These are phyloP conservation scores for Colletotrichum theobromicola DNA, from an alignment of 2,329 filamentous ascomycete species.

Conservation along the genomic window DNA sequence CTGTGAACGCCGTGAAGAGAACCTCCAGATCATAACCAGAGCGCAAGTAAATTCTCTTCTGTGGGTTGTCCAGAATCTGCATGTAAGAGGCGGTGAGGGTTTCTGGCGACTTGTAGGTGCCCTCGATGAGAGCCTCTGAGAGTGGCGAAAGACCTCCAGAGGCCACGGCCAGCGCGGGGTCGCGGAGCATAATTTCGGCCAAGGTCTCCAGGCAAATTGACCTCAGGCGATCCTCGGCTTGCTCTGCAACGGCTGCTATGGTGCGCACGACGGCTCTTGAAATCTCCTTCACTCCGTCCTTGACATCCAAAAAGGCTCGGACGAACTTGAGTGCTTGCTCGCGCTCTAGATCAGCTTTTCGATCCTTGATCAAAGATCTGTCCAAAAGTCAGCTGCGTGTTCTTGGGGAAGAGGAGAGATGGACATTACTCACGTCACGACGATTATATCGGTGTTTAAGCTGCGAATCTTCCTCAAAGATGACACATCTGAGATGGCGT, in stretches of 20 bases:
- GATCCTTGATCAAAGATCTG: slow-evolving; percentile 89
- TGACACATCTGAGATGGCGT: slow-evolving; percentile 89
- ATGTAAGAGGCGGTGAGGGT: slow-evolving; percentile 87
- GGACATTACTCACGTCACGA: slow-evolving; percentile 66
- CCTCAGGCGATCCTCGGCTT: slow-evolving; percentile 83
- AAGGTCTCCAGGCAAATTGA: slow-evolving; percentile 93
- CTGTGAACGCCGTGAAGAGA: slow-evolving; percentile 91
- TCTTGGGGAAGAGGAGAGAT: neutral
- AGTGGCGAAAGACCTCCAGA: slow-evolving; percentile 85
- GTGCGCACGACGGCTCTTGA: slow-evolving; percentile 87
- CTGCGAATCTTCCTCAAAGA: slow-evolving; percentile 88
- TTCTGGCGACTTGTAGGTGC: slow-evolving; percentile 90
- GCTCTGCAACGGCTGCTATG: slow-evolving; percentile 88
- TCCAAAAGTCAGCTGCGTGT: slow-evolving; percentile 1
- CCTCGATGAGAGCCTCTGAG: slow-evolving; percentile 91
- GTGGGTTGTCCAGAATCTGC: slow-evolving; percentile 85
- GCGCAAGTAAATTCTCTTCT: slow-evolving; percentile 79
- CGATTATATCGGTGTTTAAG: slow-evolving; percentile 90
- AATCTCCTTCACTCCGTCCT: slow-evolving; percentile 87
- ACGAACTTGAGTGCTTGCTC: slow-evolving; percentile 98
- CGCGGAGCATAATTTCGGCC: slow-evolving; percentile 87
- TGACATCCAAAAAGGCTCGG: slow-evolving; percentile 92
- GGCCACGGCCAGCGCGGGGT: slow-evolving; percentile 80
- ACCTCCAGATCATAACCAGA: slow-evolving; percentile 90
- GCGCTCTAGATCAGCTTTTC: slow-evolving; percentile 94